A percentile compares a stretch with the other conserved stretches of the same genome.
phyloP scores from a whole-genome alignment of 345 rosid genomes.

The Citrus hindsii region DNA sequence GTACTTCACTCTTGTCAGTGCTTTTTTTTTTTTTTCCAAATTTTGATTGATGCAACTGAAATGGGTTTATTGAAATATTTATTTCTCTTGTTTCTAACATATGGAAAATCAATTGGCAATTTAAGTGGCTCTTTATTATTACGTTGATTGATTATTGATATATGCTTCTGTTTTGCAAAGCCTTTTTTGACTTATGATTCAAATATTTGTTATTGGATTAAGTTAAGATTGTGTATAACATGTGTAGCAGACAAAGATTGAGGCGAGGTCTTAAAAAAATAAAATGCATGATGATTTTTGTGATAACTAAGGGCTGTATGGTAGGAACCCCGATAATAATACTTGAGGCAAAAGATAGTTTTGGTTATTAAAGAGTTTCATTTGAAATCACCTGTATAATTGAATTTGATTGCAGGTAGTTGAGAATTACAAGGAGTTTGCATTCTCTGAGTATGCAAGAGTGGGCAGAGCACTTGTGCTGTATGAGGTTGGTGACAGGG shows the following conservation, averaged over 20 bases:
- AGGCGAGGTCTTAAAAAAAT: neutral
- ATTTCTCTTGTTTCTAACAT: too few species aligned
- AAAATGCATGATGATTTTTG: neutral
- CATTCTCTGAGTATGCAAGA: conserved; percentile 58
- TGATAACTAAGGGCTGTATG: neutral
- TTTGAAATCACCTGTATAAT: neutral
- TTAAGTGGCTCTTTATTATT: neutral
- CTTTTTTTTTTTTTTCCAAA: neutral
- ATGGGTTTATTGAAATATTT: neutral
- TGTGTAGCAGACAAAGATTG: neutral
- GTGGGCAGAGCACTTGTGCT: conserved; percentile 56
- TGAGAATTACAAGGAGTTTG: conserved; percentile 54
- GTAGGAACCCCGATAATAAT: neutral
- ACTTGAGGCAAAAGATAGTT: neutral
- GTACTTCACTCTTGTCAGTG: conserved; percentile 46
- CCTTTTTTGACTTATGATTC: neutral
- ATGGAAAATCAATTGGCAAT: neutral
- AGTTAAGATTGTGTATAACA: neutral
- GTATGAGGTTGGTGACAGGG: conserved; percentile 54
- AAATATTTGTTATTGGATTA: neutral
- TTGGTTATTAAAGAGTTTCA: neutral
- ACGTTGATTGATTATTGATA: too few species aligned
- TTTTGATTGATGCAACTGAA: neutral
- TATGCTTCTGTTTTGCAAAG: too few species aligned
- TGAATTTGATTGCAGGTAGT: conserved; percentile 33